phyloP scores from a whole-genome alignment of 1,139 yeast genomes.

The Pichia sp. region DNA sequence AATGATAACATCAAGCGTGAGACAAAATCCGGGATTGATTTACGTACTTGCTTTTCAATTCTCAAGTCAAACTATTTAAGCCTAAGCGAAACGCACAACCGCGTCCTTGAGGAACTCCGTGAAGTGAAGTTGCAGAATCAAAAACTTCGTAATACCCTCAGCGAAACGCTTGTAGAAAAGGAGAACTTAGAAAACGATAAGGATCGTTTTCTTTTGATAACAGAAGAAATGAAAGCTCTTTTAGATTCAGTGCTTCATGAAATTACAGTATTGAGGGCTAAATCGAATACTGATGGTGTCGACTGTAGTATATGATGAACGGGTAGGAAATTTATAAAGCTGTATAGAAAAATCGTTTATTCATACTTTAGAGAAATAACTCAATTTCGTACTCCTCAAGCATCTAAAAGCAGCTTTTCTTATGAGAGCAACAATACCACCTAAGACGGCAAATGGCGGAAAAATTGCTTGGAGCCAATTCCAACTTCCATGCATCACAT shows the following conservation, averaged over 20 bases:
- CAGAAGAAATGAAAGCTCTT: slow-evolving; percentile 21
- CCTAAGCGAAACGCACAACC: slow-evolving; percentile 20
- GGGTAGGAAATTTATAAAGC: background rate
- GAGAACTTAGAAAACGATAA: slow-evolving; percentile 16
- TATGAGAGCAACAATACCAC: slow-evolving; percentile 33
- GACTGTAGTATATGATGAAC: too few relatives aligned
- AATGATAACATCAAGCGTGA: background rate
- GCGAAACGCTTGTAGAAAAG: slow-evolving; percentile 3
- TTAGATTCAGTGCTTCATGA: slow-evolving; percentile 21
- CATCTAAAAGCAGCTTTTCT: slow-evolving; percentile 2
- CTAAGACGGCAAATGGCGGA: slow-evolving; percentile 55
- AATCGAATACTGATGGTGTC: too few relatives aligned
- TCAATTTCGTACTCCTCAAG: too few relatives aligned
- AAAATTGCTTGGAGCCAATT: slow-evolving; percentile 37
- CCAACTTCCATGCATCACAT: slow-evolving; percentile 14
- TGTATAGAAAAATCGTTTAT: background rate
- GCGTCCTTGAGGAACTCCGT: slow-evolving; percentile 10
- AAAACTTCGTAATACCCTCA: background rate
- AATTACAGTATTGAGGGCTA: slow-evolving; percentile 13
- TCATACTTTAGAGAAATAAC: background rate
- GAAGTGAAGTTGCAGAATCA: slow-evolving; percentile 16
- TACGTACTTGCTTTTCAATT: slow-evolving; percentile 20
- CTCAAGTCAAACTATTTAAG: slow-evolving; percentile 22
- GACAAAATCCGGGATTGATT: slow-evolving; percentile 11
- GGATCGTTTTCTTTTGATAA: slow-evolving; percentile 17